These are phyloP conservation scores for Lodderomyces orthopsilosis DNA, from an alignment of 1,139 yeast species.

Conservation along the genomic window DNA sequence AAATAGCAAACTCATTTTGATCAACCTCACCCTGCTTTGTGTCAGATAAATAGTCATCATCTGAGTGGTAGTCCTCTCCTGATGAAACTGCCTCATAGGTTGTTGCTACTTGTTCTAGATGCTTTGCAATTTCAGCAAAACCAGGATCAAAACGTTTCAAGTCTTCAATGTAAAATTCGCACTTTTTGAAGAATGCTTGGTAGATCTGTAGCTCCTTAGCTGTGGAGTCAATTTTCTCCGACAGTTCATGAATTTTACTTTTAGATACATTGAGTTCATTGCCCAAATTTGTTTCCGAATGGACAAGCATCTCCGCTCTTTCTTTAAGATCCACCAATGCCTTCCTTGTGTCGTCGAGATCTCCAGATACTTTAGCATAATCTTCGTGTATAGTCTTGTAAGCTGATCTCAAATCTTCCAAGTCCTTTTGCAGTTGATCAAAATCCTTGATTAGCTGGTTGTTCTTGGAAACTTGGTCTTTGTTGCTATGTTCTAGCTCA, in stretches of 20 bases:
- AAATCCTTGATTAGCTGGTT: conserved; percentile 7
- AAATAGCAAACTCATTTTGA: neutral
- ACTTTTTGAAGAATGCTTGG: neutral
- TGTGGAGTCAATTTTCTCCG: neutral
- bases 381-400: conserved; percentile 6
- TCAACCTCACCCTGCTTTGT: neutral
- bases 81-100: neutral
- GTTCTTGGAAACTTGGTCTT: conserved; percentile 7
- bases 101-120: neutral
- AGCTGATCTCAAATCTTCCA: conserved; percentile 6
- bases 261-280: neutral
- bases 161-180: neutral
- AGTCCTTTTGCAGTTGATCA: conserved; percentile 1
- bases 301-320: neutral
- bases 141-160: neutral
- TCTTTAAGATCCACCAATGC: neutral
- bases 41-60: neutral
- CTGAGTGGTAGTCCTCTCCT: neutral
- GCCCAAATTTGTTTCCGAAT: neutral
- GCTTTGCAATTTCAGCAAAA: neutral
- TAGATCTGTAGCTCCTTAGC: neutral
- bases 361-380: conserved; percentile 7
- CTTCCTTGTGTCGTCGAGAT: conserved; percentile 7
- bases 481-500: conserved; percentile 6
- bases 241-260: neutral